phyloP scores from a whole-genome alignment of 768 basidiomycete species.

The Strobilomyces confusus region DNA sequence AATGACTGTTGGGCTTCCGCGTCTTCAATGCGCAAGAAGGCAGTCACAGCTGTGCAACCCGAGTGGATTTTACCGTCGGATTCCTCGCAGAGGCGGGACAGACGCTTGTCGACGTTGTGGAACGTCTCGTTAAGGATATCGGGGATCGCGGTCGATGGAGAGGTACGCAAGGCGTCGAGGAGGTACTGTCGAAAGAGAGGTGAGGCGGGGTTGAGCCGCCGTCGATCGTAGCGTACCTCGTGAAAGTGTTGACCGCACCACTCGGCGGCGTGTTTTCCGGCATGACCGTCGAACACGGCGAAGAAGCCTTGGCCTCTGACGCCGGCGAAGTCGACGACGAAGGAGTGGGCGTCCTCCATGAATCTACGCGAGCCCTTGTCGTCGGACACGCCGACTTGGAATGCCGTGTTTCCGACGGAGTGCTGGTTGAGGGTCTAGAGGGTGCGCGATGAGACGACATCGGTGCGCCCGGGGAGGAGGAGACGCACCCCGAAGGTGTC shows the following conservation, averaged over 20 bases:
- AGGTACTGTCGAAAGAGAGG: constrained; percentile 44
- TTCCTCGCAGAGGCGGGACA: constrained; percentile 82
- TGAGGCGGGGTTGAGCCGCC: constrained; percentile 6
- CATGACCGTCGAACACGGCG: constrained; percentile 97
- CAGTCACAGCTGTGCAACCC: constrained; percentile 95
- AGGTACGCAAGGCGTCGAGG: constrained; percentile 62
- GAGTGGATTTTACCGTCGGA: constrained; percentile 92
- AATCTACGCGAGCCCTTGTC: constrained; percentile 87
- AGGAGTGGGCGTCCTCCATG: constrained; percentile 98
- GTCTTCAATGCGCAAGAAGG: constrained; percentile 91
- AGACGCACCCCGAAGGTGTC: constrained; percentile 73
- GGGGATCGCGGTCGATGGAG: constrained; percentile 61
- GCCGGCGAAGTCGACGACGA: constrained; percentile 89
- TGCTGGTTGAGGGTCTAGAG: constrained; percentile 50
- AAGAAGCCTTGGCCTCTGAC: constrained; percentile 96
- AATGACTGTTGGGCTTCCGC: constrained; percentile 70
- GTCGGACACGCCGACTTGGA: constrained; percentile 64
- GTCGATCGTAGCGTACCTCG: constrained; percentile 46
- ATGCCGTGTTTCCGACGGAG: constrained; percentile 59
- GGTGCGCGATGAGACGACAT: not conserved
- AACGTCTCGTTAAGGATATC: constrained; percentile 92
- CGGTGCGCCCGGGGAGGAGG: not conserved
- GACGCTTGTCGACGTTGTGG: constrained; percentile 80
- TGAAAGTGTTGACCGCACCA: constrained; percentile 98
- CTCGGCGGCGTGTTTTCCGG: constrained; percentile 97